These are phyloP conservation scores for Neonectria neomacrospora DNA, from an alignment of 2,329 filamentous ascomycete species.

Conservation along the genomic window DNA sequence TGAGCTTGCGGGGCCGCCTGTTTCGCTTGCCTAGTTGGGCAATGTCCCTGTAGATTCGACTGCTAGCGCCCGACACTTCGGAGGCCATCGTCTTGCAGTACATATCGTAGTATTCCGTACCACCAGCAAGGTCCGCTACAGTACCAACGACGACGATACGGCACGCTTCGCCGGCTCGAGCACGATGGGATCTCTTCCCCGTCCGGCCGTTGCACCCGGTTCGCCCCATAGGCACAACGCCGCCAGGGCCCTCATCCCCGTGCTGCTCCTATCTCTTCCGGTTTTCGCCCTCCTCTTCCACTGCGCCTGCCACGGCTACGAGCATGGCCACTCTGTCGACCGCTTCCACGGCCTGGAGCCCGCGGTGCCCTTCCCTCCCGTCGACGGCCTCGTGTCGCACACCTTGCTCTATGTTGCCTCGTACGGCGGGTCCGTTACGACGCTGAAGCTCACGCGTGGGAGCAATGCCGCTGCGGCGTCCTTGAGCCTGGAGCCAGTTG, in stretches of 20 bases:
- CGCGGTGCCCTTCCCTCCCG: not conserved
- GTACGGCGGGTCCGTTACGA: conserved; percentile 60
- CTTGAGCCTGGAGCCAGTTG: conserved; percentile 54
- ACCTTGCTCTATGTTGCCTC: conserved; percentile 58
- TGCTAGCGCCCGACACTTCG: not conserved
- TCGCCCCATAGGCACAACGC: conserved; percentile 20
- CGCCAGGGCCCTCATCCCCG: conserved; percentile 15
- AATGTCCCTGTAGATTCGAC: conserved; percentile 4
- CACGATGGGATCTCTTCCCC: conserved; percentile 30
- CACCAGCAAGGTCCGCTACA: not conserved
- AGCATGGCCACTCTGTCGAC: conserved; percentile 1
- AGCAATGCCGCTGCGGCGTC: conserved; percentile 32
- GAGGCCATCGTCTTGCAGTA: not conserved
- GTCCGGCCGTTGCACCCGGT: conserved; percentile 4
- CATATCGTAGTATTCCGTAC: too few species aligned
- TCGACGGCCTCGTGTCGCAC: conserved; percentile 1
- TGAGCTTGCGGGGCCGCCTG: not conserved
- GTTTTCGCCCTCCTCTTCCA: conserved; percentile 34
- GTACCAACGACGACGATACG: not conserved
- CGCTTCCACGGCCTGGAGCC: not conserved
- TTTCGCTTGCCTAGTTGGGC: conserved; percentile 1
- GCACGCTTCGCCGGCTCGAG: not conserved
- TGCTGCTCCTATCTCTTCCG: conserved; percentile 30
- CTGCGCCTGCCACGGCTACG: conserved; percentile 28
- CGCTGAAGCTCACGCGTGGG: conserved; percentile 54